Evolutionary conservation across 768 basidiomycete genomes (phyloP), one percentile per base, ranked within the genome.

Genomic region (Phlebiopsis flavidoalba): DNA sequence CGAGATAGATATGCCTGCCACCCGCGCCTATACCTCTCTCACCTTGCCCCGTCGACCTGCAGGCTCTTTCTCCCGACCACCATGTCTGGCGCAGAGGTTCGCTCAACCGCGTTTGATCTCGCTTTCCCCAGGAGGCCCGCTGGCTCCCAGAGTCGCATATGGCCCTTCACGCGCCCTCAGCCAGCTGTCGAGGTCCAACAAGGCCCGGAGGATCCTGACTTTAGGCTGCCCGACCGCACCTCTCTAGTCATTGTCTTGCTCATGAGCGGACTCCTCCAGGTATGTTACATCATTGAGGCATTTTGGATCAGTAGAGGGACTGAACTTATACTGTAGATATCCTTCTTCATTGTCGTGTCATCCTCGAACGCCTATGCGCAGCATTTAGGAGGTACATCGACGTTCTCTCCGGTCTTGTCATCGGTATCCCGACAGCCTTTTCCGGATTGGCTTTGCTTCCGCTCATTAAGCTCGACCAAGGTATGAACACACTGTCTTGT

Each of bases 301-400:
- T 22, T 40, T 21, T 19, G 22, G n/a, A 56, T n/a, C n/a, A 31
- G 43, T 40, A 26, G n/a, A n/a, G 31, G 8, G 17, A 50, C 22
- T 60, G 15, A 50, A 40, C 24, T 43, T n/a, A 33, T 57, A 7
- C 12, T 26, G 21, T 36, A 88, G 88, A 67, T 85, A 5, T 82
- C 84, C 0, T 89, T 89, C 73, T 89, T 87, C 70, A 81, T 88
- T 59, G 76, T 87, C 46, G 83, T 89, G 4, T 85, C 87, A 2
- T 86, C 87, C 0, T 83, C 86, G 1, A 83, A 81, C 65, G 75
- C 77, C 54, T 88, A 89, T 66, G 83, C 85, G 0, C 77, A 82
- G 60, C 75, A 81, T 63, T 74, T 89, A 7, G 86, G 86, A 22
- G 88, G 87, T 17, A 80, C 75, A n/a, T 75, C 84, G n/a, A 85